Evolutionary conservation across 441 rosid species (phyloP), one percentile per base, ranked within the genome.

Genomic region (Populus tomentosa): DNA sequence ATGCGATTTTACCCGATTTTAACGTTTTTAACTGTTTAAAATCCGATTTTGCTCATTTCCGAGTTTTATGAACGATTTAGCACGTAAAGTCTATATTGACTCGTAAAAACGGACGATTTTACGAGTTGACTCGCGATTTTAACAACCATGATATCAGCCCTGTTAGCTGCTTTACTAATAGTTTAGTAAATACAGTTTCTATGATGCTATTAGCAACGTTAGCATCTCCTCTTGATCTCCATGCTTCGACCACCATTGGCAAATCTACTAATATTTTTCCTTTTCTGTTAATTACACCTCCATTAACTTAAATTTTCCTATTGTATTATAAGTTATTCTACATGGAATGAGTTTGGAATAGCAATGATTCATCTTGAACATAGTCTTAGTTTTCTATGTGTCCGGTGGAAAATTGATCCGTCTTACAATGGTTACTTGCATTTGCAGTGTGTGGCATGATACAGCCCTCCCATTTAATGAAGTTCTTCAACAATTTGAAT

Each of bases 381-480:
- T 18, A 1, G 61, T 16, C 8, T 16, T 53, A 18, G 61, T 53
- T 18, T 2, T 53, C 21, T 65, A 2, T 5, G 14, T 65, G 7
- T 65, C 1, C 0, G 7, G 30, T 65, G 30, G 69, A 13, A 65
- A 65, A 65, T 65, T 0, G 32, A 24, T 28, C 8, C 1, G 0
- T 65, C 69, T 65, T 13, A 65, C 32, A 13, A 65, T 65, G 0
- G 69, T 70, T 28, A n/a, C 68, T 28, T 73, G 38, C 65, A 77
- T 83, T 88, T 79, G 82, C 89, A 95, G 99, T 26, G 97, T 95
- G 56, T 95, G 97, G 99, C 98, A 95, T 84, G 98, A 92, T 79
- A 95, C 97, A 14, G 97, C 99, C 78, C 80, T 90, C 73, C 87
- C 95, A 75, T 95, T 95, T 85, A 80, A 77, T 78, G 96, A 90